A percentile compares a stretch with the other conserved stretches of the same genome.
Conservation (phyloP, 108 stramenopile genomes). For the Conticribra weissflogii region DNA sequence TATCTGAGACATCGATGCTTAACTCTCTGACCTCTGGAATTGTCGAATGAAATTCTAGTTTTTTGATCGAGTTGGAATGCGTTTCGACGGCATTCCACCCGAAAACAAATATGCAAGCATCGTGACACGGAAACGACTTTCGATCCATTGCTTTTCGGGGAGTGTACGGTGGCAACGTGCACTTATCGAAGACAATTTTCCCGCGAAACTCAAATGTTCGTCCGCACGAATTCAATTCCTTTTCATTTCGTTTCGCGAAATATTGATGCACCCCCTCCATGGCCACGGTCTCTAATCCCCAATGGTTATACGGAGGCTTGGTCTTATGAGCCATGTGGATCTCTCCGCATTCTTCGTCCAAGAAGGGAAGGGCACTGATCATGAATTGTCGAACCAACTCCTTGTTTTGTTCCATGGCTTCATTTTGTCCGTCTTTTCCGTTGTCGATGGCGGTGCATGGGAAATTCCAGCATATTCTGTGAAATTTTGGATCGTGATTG, state of each 20-base stretch:
- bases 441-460: conserved; percentile 81
- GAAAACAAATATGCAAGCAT: conserved; percentile 89
- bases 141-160: conserved; percentile 88
- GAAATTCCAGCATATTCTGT: conserved; percentile 91
- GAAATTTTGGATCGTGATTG: conserved; percentile 40
- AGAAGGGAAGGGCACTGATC: conserved; percentile 35
- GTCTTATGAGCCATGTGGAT: conserved; percentile 91
- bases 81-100: conserved; percentile 19
- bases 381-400: conserved; percentile 68
- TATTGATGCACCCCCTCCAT: conserved; percentile 21
- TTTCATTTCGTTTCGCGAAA: neutral
- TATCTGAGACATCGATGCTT: too few species aligned
- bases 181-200: conserved; percentile 81
- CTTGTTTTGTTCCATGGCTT: conserved; percentile 87
- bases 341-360: conserved; percentile 56
- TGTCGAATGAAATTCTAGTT: conserved; percentile 3
- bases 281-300: conserved; percentile 74
- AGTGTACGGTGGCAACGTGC: conserved; percentile 70
- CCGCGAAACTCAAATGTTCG: conserved; percentile 53
- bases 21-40: neutral
- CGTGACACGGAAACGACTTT: conserved; percentile 88
- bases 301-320: conserved; percentile 90
- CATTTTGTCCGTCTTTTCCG: conserved; percentile 92
- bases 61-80: neutral
- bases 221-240: neutral